These are phyloP conservation scores for Terfezia boudieri DNA, from an alignment of 495 filamentous ascomycete species.

Conservation along the genomic window DNA sequence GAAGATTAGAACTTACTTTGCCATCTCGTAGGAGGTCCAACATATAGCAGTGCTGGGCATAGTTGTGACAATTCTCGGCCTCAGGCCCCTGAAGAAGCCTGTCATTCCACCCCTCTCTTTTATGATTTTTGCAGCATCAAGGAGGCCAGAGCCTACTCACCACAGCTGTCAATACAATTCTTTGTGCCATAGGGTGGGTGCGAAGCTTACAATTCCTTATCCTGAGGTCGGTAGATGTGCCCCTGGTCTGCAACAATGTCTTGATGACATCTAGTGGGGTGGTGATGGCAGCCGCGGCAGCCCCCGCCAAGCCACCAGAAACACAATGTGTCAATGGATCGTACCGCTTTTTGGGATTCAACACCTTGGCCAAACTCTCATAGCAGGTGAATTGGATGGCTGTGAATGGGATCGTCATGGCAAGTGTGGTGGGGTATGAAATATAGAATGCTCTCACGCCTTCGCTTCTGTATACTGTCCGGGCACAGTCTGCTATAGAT, in stretches of 20 bases:
- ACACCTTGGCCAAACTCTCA: slow-evolving; percentile 79
- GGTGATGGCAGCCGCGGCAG: slow-evolving; percentile 76
- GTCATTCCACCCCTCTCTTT: slow-evolving; percentile 58
- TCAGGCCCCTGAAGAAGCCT: slow-evolving; percentile 82
- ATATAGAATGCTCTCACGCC: slow-evolving; percentile 88
- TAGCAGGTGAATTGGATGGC: slow-evolving; percentile 92
- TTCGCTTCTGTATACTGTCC: slow-evolving; percentile 64
- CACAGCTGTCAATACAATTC: slow-evolving; percentile 1
- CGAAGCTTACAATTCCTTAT: slow-evolving; percentile 34
- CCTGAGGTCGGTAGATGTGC: slow-evolving; percentile 56
- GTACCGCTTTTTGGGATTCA: slow-evolving; percentile 68
- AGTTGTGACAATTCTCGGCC: slow-evolving; percentile 78
- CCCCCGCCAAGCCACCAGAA: slow-evolving; percentile 79
- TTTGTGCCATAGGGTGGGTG: too few relatives aligned
- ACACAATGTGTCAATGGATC: slow-evolving; percentile 82
- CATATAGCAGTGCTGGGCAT: slow-evolving; percentile 98
- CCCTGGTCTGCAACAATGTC: slow-evolving; percentile 84
- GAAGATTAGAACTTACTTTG: slow-evolving; percentile 25
- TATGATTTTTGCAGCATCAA: slow-evolving; percentile 61
- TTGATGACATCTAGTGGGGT: slow-evolving; percentile 96
- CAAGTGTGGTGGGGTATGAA: slow-evolving; percentile 92
- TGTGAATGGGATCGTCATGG: slow-evolving; percentile 97
- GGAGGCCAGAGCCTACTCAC: slow-evolving; percentile 44
- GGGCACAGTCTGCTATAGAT: slow-evolving; percentile 63
- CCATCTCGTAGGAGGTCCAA: slow-evolving; percentile 72